A percentile compares a stretch with the other conserved stretches of the same genome.
Evolutionary conservation across 2,329 filamentous ascomycete genomes (phyloP).

Genomic region (Cytospora paraplurivora): DNA sequence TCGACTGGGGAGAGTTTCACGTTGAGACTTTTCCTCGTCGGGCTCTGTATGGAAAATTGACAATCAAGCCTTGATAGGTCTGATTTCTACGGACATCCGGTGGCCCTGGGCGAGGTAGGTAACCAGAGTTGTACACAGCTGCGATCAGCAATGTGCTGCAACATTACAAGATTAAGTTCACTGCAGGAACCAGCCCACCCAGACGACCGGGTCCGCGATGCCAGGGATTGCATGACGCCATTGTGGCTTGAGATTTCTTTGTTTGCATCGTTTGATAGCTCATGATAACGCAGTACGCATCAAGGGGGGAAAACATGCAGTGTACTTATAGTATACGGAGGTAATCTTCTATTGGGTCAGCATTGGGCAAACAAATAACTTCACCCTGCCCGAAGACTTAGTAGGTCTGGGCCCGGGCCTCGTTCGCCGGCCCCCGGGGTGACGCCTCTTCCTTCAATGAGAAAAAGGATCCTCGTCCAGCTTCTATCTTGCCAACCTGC

Average conservation of each 20-base stretch:
- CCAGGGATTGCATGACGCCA: slow-evolving; percentile 15
- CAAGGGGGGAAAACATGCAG: neutral
- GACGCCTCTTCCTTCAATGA: too few relatives aligned
- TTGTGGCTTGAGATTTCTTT: slow-evolving; percentile 15
- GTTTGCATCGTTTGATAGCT: neutral
- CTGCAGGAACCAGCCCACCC: slow-evolving; percentile 3
- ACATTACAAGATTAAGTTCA: neutral
- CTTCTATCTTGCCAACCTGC: too few relatives aligned
- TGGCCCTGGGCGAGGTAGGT: neutral
- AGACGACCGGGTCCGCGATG: neutral
- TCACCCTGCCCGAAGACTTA: too few relatives aligned
- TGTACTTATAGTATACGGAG: too few relatives aligned
- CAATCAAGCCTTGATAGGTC: too few relatives aligned
- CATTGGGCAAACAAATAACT: too few relatives aligned
- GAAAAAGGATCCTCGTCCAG: too few relatives aligned
- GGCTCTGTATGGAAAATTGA: too few relatives aligned
- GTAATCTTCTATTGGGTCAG: too few relatives aligned
- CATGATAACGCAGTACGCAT: neutral
- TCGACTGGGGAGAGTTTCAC: neutral
- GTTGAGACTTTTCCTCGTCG: too few relatives aligned
- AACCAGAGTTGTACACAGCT: neutral
- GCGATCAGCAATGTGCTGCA: neutral
- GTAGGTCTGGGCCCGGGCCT: too few relatives aligned
- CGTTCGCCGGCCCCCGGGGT: too few relatives aligned
- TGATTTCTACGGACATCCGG: neutral